Evolutionary conservation across 2,329 filamentous ascomycete species (phyloP).

Genomic region (Microsporum ferrugineum): DNA sequence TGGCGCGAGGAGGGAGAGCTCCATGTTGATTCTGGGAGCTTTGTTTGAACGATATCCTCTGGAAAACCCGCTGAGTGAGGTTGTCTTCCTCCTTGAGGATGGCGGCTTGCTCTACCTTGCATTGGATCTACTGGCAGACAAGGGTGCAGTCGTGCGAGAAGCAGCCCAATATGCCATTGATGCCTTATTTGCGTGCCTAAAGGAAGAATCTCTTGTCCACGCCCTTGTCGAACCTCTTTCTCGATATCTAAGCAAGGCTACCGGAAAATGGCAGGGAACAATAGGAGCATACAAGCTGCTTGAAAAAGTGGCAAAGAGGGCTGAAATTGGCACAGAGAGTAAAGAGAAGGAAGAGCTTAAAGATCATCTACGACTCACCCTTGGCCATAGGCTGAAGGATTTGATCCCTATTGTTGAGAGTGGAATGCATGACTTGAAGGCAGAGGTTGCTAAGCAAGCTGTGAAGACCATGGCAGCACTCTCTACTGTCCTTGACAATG

Average conservation of each 20-base stretch:
- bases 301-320: slow-evolving; percentile 90
- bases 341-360: slow-evolving; percentile 78
- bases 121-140: slow-evolving; percentile 79
- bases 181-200: slow-evolving; percentile 67
- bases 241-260: slow-evolving; percentile 66
- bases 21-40: slow-evolving; percentile 89
- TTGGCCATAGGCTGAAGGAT: slow-evolving; percentile 57
- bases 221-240: slow-evolving; percentile 68
- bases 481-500: slow-evolving; percentile 83
- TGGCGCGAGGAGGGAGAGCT: slow-evolving; percentile 69
- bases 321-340: slow-evolving; percentile 71
- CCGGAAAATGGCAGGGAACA: slow-evolving; percentile 94
- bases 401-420: slow-evolving; percentile 25
- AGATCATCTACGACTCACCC: slow-evolving; percentile 76
- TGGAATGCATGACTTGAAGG: slow-evolving; percentile 94
- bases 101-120: slow-evolving; percentile 59
- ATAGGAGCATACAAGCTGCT: slow-evolving; percentile 75
- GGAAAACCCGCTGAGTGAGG: slow-evolving; percentile 65
- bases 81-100: slow-evolving; percentile 71
- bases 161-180: slow-evolving; percentile 91
- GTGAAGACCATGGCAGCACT: slow-evolving; percentile 83
- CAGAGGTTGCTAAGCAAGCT: slow-evolving; percentile 74
- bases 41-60: slow-evolving; percentile 81
- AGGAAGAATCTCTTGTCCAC: slow-evolving; percentile 68
- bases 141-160: slow-evolving; percentile 77